phyloP scores from a whole-genome alignment of 1,284 basidiomycete species.

The Microbotryum scabiosae region DNA sequence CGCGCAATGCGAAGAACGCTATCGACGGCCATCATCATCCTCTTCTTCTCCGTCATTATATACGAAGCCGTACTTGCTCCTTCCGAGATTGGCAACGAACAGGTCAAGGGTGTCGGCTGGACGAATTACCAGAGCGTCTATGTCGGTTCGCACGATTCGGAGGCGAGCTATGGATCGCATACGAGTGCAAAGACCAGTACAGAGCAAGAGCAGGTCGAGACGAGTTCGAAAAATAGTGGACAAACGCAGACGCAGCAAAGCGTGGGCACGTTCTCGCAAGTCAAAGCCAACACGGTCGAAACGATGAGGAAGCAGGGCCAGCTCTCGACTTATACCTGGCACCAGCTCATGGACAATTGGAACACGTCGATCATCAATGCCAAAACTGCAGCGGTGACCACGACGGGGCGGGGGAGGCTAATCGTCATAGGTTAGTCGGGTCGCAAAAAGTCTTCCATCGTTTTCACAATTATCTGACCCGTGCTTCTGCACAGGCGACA shows the following conservation, averaged over 20 bases:
- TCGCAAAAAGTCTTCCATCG: not conserved
- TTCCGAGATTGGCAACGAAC: not conserved
- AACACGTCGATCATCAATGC: constrained; percentile 3
- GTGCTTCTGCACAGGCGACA: constrained; percentile 54
- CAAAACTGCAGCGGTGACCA: constrained; percentile 1
- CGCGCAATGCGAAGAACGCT: not conserved
- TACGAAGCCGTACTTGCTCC: not conserved
- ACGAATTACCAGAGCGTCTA: not conserved
- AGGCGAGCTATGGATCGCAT: not conserved
- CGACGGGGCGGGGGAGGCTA: constrained; percentile 16
- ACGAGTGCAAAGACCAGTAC: not conserved
- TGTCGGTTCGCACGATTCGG: not conserved
- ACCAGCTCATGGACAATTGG: constrained; percentile 9
- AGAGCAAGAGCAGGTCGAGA: not conserved
- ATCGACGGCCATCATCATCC: not conserved
- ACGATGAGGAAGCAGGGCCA: constrained; percentile 8
- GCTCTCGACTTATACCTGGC: constrained; percentile 22
- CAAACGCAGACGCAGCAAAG: not conserved
- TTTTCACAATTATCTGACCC: not conserved
- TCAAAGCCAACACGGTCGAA: not conserved
- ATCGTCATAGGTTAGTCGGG: constrained; percentile 28
- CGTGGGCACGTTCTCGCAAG: not conserved
- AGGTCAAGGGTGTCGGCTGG: not conserved
- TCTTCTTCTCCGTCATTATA: not conserved
- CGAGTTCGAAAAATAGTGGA: no score